Evolutionary conservation across 768 basidiomycete genomes (phyloP).

Genomic region (Cystofilobasidium macerans): DNA sequence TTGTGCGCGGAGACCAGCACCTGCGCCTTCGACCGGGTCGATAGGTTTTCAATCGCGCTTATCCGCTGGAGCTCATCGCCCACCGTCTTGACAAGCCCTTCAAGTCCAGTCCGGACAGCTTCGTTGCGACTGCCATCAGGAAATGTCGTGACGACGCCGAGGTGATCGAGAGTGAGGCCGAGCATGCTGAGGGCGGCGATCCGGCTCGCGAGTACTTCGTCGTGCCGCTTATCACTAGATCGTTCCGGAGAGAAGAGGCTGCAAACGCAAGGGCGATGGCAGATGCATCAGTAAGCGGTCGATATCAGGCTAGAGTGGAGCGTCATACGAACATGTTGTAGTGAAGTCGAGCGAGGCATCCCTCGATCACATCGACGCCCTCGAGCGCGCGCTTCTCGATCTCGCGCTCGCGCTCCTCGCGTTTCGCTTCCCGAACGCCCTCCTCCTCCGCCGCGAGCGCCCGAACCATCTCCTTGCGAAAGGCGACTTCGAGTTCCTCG

Average conservation of each 20-base stretch:
- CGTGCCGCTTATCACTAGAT: slow-evolving; percentile 70
- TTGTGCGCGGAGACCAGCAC: slow-evolving; percentile 76
- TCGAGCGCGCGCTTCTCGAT: slow-evolving; percentile 39
- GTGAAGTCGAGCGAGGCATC: slow-evolving; percentile 56
- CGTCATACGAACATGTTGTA: slow-evolving; percentile 60
- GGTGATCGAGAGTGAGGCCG: slow-evolving; percentile 74
- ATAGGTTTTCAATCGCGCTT: slow-evolving; percentile 43
- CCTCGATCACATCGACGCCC: slow-evolving; percentile 64
- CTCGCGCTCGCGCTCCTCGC: slow-evolving; percentile 32
- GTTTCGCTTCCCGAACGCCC: slow-evolving; percentile 38
- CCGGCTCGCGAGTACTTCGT: slow-evolving; percentile 76
- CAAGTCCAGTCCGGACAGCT: slow-evolving; percentile 40
- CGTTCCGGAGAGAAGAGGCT: slow-evolving; percentile 70
- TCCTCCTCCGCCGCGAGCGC: slow-evolving; percentile 24
- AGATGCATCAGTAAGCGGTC: background rate
- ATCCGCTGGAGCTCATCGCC: slow-evolving; percentile 56
- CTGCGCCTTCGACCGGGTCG: slow-evolving; percentile 67
- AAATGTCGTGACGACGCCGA: slow-evolving; percentile 67
- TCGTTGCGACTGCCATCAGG: slow-evolving; percentile 41
- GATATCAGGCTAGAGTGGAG: background rate
- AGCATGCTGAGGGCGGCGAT: slow-evolving; percentile 85
- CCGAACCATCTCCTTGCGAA: slow-evolving; percentile 25
- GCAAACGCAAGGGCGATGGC: background rate
- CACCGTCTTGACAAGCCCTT: slow-evolving; percentile 57
- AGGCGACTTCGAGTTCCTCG: slow-evolving; percentile 46